These are phyloP conservation scores for Leccinum fallax DNA, from an alignment of 1,284 basidiomycete species.

Conservation along the genomic window DNA sequence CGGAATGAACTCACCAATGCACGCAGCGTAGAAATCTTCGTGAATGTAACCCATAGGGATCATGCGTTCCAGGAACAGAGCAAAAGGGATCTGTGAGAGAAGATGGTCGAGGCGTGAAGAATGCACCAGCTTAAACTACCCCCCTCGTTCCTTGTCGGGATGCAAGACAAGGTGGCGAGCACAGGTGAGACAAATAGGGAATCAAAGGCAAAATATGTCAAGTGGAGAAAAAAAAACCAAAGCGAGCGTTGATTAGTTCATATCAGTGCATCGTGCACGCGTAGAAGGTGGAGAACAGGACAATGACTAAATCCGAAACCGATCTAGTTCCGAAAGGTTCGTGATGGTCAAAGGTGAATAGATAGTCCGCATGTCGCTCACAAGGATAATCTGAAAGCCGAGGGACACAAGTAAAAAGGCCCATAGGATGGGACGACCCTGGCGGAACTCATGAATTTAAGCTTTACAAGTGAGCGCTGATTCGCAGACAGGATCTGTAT, in stretches of 20 bases:
- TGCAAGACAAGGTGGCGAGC: slow-evolving; percentile 28
- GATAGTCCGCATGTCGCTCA: slow-evolving; percentile 24
- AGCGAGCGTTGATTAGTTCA: slow-evolving; percentile 17
- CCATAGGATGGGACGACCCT: slow-evolving; percentile 16
- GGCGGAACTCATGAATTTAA: slow-evolving; percentile 17
- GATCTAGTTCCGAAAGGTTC: slow-evolving; percentile 35
- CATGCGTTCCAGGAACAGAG: slow-evolving; percentile 8
- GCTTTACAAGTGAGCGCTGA: slow-evolving; percentile 15
- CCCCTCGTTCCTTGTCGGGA: slow-evolving; percentile 20
- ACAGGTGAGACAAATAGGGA: slow-evolving; percentile 31
- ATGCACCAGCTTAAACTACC: slow-evolving; percentile 19
- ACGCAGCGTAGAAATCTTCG: slow-evolving; percentile 18
- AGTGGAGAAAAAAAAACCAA: slow-evolving; percentile 9
- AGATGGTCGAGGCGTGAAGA: neutral
- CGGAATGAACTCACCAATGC: slow-evolving; percentile 19
- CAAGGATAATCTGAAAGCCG: slow-evolving; percentile 10
- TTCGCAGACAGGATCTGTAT: slow-evolving; percentile 8
- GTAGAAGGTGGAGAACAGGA: slow-evolving; percentile 26
- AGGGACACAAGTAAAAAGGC: slow-evolving; percentile 9
- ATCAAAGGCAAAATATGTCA: slow-evolving; percentile 18
- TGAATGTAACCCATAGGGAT: slow-evolving; percentile 11
- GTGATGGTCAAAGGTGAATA: slow-evolving; percentile 14
- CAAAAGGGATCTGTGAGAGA: slow-evolving; percentile 3
- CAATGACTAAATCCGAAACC: slow-evolving; percentile 41
- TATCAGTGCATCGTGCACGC: slow-evolving; percentile 21